Conservation (phyloP, 345 rosid genomes). For the Clarkia xantiana region DNA sequence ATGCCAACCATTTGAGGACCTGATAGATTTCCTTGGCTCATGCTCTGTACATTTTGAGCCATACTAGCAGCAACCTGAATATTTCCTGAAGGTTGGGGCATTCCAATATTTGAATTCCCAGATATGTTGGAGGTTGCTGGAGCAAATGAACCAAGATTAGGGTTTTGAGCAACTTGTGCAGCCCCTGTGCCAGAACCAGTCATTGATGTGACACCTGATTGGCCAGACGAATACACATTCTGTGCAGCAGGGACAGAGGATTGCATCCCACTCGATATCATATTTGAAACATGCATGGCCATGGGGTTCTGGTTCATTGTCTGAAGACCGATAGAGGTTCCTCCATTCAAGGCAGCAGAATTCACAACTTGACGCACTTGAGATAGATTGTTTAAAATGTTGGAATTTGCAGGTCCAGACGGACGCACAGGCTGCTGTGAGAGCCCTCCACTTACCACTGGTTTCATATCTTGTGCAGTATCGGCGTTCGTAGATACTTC, state of each 20-base stretch:
- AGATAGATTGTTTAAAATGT: slow-evolving; percentile 76
- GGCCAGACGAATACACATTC: slow-evolving; percentile 63
- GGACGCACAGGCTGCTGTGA: slow-evolving; percentile 57
- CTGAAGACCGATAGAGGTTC: slow-evolving; percentile 62
- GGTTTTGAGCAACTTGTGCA: slow-evolving; percentile 45
- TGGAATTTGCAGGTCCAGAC: slow-evolving; percentile 72
- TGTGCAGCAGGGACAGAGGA: slow-evolving; percentile 74
- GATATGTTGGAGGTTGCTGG: slow-evolving; percentile 47
- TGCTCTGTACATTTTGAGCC: slow-evolving; percentile 38
- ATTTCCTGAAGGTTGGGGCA: slow-evolving; percentile 54
- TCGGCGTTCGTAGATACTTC: slow-evolving; percentile 51
- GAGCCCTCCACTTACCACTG: slow-evolving; percentile 54
- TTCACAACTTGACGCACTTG: slow-evolving; percentile 82
- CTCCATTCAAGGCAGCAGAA: slow-evolving; percentile 78
- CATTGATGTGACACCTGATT: slow-evolving; percentile 40
- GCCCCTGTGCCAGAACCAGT: slow-evolving; percentile 60
- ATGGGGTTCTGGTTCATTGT: slow-evolving; percentile 73
- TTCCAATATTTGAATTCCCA: slow-evolving; percentile 56
- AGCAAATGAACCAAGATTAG: slow-evolving; percentile 39
- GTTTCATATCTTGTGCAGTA: slow-evolving; percentile 60
- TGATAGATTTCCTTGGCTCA: slow-evolving; percentile 75
- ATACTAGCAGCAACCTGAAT: slow-evolving; percentile 37
- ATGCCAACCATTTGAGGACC: slow-evolving; percentile 68
- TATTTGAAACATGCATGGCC: slow-evolving; percentile 89
- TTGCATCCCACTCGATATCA: slow-evolving; percentile 87